A percentile compares a stretch with the other conserved stretches of the same genome.
phyloP scores from a whole-genome alignment of 108 stramenopile species.

The Pinguiococcus pyrenoidosus region DNA sequence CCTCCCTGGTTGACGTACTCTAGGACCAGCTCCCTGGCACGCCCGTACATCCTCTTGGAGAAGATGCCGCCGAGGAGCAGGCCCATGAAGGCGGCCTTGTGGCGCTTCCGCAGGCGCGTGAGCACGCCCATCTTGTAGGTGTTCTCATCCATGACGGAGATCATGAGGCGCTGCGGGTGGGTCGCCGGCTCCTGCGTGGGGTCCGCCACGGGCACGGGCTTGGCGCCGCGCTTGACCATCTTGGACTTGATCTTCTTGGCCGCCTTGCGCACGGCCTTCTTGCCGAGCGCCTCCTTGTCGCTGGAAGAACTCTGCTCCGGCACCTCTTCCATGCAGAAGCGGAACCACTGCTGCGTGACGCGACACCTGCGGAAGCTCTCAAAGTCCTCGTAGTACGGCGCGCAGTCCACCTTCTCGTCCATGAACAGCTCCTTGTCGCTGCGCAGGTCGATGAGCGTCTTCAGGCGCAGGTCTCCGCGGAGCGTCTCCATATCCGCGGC shows the following conservation, averaged over 20 bases:
- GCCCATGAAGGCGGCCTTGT: slow-evolving; percentile 5
- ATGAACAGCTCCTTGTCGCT: slow-evolving; percentile 68
- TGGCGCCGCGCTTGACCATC: not conserved
- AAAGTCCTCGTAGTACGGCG: too few species aligned
- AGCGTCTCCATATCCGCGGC: slow-evolving; percentile 50
- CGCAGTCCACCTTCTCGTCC: slow-evolving; percentile 53
- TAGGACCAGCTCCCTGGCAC: slow-evolving; percentile 10
- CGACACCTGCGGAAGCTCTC: too few species aligned
- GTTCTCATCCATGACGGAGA: slow-evolving; percentile 23
- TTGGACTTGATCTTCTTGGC: not conserved
- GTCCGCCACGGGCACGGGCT: not conserved
- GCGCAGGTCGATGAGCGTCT: slow-evolving; percentile 66
- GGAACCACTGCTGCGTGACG: slow-evolving; percentile 52
- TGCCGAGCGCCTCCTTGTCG: not conserved
- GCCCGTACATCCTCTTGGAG: slow-evolving; percentile 6
- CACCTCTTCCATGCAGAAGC: slow-evolving; percentile 23
- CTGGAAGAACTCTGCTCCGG: not conserved
- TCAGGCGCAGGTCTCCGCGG: slow-evolving; percentile 46
- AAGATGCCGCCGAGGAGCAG: not conserved
- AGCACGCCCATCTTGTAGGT: slow-evolving; percentile 20
- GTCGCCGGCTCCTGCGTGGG: too few species aligned
- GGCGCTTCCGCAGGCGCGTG: slow-evolving; percentile 16
- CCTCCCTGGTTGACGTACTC: slow-evolving; percentile 21
- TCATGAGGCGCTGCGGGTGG: slow-evolving; percentile 1
- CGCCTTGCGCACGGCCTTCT: not conserved